These are phyloP conservation scores for Pleurotus platypus DNA, from an alignment of 768 basidiomycete species.

Conservation along the genomic window DNA sequence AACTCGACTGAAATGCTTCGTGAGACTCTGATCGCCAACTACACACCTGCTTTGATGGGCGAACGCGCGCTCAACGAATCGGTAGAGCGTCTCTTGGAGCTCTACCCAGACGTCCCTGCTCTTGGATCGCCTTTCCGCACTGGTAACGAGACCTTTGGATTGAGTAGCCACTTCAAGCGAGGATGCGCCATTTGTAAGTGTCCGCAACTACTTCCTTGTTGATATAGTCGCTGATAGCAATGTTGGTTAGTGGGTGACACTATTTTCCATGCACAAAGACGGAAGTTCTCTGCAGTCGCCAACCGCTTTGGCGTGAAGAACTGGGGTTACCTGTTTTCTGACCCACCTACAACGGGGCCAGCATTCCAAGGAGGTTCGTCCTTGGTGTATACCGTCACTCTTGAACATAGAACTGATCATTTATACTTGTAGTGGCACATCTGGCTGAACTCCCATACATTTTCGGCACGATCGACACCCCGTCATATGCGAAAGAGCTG, in stretches of 20 bases:
- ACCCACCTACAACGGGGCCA: slow-evolving; percentile 17
- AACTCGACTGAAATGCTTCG: slow-evolving; percentile 21
- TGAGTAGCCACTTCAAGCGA: slow-evolving; percentile 35
- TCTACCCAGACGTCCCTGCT: slow-evolving; percentile 40
- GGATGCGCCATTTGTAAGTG: slow-evolving; percentile 24
- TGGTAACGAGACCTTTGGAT: slow-evolving; percentile 40
- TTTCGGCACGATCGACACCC: slow-evolving; percentile 18
- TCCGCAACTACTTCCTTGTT: background rate
- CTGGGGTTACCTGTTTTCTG: slow-evolving; percentile 36
- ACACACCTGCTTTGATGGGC: slow-evolving; percentile 21
- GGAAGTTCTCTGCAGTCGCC: slow-evolving; percentile 30
- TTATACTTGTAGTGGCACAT: slow-evolving; percentile 21
- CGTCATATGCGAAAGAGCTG: slow-evolving; percentile 18
- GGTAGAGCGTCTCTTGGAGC: slow-evolving; percentile 22
- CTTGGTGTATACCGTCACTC: background rate
- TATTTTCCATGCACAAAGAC: slow-evolving; percentile 29
- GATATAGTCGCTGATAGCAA: background rate
- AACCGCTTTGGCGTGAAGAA: slow-evolving; percentile 26
- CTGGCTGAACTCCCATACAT: slow-evolving; percentile 27
- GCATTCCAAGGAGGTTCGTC: slow-evolving; percentile 4
- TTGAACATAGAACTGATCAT: too few relatives aligned
- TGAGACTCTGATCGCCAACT: slow-evolving; percentile 17
- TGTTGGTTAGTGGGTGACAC: slow-evolving; percentile 26
- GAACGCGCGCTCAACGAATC: slow-evolving; percentile 12
- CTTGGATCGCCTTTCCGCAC: slow-evolving; percentile 42